A percentile compares a stretch with the other conserved stretches of the same genome.
Evolutionary conservation across 192 early-diverging fungal species (phyloP).

Genomic region (Entrophospora sp.): DNA sequence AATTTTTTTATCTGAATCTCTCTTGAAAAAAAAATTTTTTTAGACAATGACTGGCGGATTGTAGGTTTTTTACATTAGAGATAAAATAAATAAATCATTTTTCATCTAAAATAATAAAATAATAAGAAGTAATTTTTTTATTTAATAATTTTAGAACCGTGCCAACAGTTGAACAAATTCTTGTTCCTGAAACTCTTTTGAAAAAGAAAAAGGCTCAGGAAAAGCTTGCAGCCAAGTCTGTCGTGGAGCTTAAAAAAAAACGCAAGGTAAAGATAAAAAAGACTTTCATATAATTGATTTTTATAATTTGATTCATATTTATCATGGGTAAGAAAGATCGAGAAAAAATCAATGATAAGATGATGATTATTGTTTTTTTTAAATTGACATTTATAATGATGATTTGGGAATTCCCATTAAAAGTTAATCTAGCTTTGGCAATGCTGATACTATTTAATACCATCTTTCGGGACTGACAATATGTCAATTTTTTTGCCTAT

Average conservation of each 20-base stretch:
- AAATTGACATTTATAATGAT: constrained; percentile 31
- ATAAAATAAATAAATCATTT: neutral
- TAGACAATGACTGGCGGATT: constrained; percentile 4
- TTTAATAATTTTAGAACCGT: constrained; percentile 35
- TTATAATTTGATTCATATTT: no score
- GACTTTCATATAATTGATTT: neutral
- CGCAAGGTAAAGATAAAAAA: constrained; percentile 33
- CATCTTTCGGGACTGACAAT: constrained; percentile 81
- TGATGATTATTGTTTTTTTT: constrained; percentile 23
- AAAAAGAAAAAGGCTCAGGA: constrained; percentile 76
- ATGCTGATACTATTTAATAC: constrained; percentile 39
- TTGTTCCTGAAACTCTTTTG: constrained; percentile 80
- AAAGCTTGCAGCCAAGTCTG: constrained; percentile 58
- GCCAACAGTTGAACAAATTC: constrained; percentile 58
- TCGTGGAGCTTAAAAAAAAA: constrained; percentile 41
- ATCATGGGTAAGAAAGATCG: neutral
- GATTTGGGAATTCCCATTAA: constrained; percentile 36
- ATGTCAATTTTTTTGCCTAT: constrained; percentile 12
- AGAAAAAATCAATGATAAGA: constrained; percentile 23
- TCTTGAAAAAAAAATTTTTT: no score
- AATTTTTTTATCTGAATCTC: no score
- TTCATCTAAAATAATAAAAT: neutral
- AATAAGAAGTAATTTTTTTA: no score
- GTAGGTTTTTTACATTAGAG: neutral
- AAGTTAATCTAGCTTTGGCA: constrained; percentile 31